Evolutionary conservation across 75 land plant species (phyloP).

Genomic region (Cryptomeria japonica): DNA sequence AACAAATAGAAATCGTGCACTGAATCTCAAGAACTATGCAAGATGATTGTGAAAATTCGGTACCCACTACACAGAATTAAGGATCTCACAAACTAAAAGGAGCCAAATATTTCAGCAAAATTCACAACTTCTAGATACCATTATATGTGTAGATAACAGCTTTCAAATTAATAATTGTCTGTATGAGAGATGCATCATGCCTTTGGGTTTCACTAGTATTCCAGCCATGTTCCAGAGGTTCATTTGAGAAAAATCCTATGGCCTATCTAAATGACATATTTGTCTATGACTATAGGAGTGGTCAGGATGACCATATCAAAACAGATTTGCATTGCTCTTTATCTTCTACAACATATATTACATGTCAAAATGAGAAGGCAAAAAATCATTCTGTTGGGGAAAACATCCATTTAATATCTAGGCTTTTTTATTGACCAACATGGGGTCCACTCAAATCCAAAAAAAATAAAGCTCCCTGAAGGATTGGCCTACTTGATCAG

Average conservation of each 20-base stretch:
- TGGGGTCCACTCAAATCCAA: background rate
- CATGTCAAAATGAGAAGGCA: background rate
- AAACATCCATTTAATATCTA: background rate
- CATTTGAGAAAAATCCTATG: background rate
- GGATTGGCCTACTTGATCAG: background rate
- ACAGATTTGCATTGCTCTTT: background rate
- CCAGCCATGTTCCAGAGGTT: background rate
- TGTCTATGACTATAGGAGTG: background rate
- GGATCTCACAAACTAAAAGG: background rate
- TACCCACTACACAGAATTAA: background rate
- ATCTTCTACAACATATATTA: background rate
- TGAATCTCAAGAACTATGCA: background rate
- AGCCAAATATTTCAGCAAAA: too few species aligned
- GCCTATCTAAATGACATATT: too few species aligned
- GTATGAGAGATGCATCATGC: too few species aligned
- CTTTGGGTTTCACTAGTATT: background rate
- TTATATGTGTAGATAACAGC: background rate
- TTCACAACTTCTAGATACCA: too few species aligned
- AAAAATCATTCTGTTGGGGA: background rate
- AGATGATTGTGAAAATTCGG: background rate
- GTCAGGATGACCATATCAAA: background rate
- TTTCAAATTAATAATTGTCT: background rate
- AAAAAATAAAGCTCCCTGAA: background rate
- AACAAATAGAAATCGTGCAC: background rate
- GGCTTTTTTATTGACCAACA: background rate